Conservation (phyloP, 139 green algal genomes). For the Microglena sp. region DNA sequence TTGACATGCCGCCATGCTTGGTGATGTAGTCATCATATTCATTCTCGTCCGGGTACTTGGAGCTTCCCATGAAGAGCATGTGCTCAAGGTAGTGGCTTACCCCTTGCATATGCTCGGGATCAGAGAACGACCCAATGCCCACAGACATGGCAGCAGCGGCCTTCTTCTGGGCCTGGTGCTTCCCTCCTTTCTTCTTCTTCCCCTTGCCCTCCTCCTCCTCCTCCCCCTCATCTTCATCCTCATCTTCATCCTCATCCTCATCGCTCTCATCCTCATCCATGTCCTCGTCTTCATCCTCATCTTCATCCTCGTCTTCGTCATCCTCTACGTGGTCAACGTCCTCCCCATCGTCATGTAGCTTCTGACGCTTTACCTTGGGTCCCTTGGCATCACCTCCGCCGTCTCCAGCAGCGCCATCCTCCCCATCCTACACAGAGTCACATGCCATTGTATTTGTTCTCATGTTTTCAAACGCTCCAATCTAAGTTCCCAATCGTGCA, state of each 20-base stretch:
- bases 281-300: too few species aligned
- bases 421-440: too few species aligned
- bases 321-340: too few species aligned
- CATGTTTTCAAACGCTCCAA: too few species aligned
- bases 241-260: constrained; percentile 21
- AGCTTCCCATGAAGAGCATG: constrained; percentile 99
- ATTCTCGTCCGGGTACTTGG: constrained; percentile 89
- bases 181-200: background rate
- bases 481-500: too few species aligned
- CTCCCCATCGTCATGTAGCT: too few species aligned
- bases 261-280: too few species aligned
- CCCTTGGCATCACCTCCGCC: too few species aligned
- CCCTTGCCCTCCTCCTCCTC: background rate
- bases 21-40: constrained; percentile 90
- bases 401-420: too few species aligned
- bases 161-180: constrained; percentile 24
- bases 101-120: constrained; percentile 68
- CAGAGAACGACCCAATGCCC: constrained; percentile 77
- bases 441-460: too few species aligned
- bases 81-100: constrained; percentile 94
- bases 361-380: too few species aligned
- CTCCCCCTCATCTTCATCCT: constrained; percentile 5
- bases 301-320: too few species aligned
- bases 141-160: constrained; percentile 88
- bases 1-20: constrained; percentile 71